These are phyloP conservation scores for Chytriomyces sp. DNA, from an alignment of 192 early-diverging fungal genomes.

Conservation along the genomic window DNA sequence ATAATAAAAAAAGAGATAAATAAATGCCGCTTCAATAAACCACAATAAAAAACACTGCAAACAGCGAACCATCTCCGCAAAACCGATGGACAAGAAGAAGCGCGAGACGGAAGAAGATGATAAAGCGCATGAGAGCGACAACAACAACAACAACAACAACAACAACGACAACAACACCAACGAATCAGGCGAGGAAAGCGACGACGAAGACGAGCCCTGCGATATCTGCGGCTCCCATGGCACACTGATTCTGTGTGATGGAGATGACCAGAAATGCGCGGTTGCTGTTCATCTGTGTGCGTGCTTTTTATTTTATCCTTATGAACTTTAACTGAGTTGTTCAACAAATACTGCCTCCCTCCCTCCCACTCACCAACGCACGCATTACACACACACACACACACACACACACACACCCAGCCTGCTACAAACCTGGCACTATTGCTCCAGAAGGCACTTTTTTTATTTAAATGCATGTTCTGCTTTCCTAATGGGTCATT, in stretches of 20 bases:
- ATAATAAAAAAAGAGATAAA: too few relatives aligned
- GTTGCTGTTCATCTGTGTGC: conserved; percentile 12
- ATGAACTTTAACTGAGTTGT: too few relatives aligned
- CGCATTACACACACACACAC: not conserved
- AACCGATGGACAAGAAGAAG: not conserved
- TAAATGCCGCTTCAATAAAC: too few relatives aligned
- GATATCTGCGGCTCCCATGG: conserved; percentile 13
- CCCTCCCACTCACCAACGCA: not conserved
- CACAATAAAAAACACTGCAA: too few relatives aligned
- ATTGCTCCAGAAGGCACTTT: conserved; percentile 1
- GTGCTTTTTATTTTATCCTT: too few relatives aligned
- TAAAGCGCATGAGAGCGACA: not conserved
- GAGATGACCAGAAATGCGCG: conserved; percentile 1
- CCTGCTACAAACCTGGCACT: conserved; percentile 8
- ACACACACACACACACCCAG: too few relatives aligned
- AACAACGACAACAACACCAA: conserved; percentile 7
- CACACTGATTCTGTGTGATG: conserved; percentile 25
- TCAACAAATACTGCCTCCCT: not conserved
- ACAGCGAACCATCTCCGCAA: too few relatives aligned
- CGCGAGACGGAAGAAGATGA: not conserved
- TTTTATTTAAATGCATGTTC: not conserved
- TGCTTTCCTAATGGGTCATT: not conserved
- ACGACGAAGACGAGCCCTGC: conserved; percentile 6
- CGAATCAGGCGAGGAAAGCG: not conserved
- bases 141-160: conserved; percentile 7